Conservation (phyloP, 2,329 filamentous ascomycete species). For the Cercospora canescens region DNA sequence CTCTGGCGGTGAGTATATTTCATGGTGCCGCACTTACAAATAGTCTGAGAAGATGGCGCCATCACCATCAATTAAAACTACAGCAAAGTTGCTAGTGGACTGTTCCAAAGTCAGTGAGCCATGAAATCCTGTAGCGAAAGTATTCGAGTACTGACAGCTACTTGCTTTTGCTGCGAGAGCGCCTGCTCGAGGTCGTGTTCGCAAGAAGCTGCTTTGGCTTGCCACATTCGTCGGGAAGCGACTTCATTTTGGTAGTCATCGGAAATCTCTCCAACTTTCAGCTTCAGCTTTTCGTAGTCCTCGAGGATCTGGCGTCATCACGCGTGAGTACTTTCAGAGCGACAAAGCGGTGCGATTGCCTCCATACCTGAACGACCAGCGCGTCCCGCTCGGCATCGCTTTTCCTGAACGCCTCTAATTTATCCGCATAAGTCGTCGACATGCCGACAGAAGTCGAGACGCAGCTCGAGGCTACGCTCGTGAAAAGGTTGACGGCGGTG, state of each 20-base stretch:
- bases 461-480: neutral
- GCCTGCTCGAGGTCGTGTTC: conserved; percentile 25
- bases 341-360: neutral
- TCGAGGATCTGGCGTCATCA: conserved; percentile 14
- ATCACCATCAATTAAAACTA: conserved; percentile 52
- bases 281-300: conserved; percentile 36
- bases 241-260: conserved; percentile 41
- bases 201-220: conserved; percentile 28
- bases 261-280: conserved; percentile 34
- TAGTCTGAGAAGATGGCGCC: conserved; percentile 48
- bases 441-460: neutral
- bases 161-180: conserved; percentile 27
- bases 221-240: conserved; percentile 37
- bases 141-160: conserved; percentile 24
- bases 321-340: neutral
- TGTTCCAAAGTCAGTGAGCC: conserved; percentile 9
- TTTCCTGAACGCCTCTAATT: conserved; percentile 35
- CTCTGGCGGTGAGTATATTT: neutral
- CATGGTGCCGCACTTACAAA: conserved; percentile 27
- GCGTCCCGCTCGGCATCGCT: conserved; percentile 35
- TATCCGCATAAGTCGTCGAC: conserved; percentile 21
- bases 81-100: conserved; percentile 44
- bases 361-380: conserved; percentile 31
- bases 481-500: neutral
- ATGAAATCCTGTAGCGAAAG: neutral